phyloP scores from a whole-genome alignment of 306 rosid species.

The Malus orientalis region DNA sequence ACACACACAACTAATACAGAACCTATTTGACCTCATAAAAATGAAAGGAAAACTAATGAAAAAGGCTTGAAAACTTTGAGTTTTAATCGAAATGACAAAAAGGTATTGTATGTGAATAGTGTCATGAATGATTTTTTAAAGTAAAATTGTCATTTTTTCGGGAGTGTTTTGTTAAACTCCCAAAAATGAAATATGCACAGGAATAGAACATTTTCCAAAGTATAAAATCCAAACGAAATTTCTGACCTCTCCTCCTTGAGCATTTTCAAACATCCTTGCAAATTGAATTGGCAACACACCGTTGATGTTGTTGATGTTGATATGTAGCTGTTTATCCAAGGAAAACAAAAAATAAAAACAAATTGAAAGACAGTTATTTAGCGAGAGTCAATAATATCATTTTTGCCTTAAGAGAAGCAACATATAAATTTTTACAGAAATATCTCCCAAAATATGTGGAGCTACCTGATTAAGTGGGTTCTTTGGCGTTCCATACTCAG shows the following conservation, averaged over 20 bases:
- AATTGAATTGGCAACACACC: conserved; percentile 52
- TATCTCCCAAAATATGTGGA: too few relatives aligned
- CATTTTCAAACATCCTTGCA: conserved; percentile 62
- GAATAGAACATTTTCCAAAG: conserved; percentile 62
- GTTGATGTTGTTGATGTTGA: background rate
- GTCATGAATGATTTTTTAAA: too few relatives aligned
- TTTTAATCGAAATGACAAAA: too few relatives aligned
- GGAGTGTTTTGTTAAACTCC: too few relatives aligned
- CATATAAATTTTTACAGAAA: too few relatives aligned
- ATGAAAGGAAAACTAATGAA: too few relatives aligned
- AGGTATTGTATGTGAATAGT: too few relatives aligned
- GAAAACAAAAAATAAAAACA: conserved; percentile 36
- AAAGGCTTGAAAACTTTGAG: too few relatives aligned
- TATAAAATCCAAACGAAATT: conserved; percentile 71
- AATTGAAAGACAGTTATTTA: too few relatives aligned
- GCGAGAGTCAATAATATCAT: too few relatives aligned
- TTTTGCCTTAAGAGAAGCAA: too few relatives aligned
- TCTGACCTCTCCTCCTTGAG: conserved; percentile 65
- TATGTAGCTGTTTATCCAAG: conserved; percentile 61
- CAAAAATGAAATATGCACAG: background rate
- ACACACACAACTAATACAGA: background rate
- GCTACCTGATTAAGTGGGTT: background rate
- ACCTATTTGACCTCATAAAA: background rate
- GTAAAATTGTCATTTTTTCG: too few relatives aligned
- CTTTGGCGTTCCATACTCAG: background rate